phyloP scores from a whole-genome alignment of 352 stramenopile genomes.

The Pythium vanterpoolii region DNA sequence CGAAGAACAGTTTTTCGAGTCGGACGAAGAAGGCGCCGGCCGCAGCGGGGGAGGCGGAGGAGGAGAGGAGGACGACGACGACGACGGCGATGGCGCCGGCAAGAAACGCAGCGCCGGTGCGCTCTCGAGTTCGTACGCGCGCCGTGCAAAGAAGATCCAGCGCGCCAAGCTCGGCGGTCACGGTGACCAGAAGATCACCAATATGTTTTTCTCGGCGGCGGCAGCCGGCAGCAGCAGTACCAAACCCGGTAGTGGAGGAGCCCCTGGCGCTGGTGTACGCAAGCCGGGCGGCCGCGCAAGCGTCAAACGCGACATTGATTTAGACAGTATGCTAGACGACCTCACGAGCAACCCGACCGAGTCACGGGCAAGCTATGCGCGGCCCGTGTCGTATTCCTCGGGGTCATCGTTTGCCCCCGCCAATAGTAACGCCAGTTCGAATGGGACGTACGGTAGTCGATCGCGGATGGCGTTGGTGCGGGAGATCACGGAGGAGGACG shows the following conservation, averaged over 20 bases:
- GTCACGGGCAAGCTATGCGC: slow-evolving; percentile 41
- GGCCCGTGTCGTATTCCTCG: slow-evolving; percentile 57
- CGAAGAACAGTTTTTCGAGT: slow-evolving; percentile 89
- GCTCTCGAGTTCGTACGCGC: slow-evolving; percentile 71
- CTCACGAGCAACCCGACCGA: slow-evolving; percentile 82
- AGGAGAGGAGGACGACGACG: slow-evolving; percentile 39
- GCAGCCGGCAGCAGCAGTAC: too few species aligned
- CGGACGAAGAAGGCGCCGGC: slow-evolving; percentile 43
- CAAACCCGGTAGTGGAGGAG: slow-evolving; percentile 28
- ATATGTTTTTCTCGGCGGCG: slow-evolving; percentile 83
- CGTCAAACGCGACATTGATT: slow-evolving; percentile 74
- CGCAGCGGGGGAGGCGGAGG: neutral
- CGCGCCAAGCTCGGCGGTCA: slow-evolving; percentile 68
- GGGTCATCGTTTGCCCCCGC: slow-evolving; percentile 24
- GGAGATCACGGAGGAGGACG: slow-evolving; percentile 21
- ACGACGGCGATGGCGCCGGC: slow-evolving; percentile 23
- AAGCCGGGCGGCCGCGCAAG: slow-evolving; percentile 23
- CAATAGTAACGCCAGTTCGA: neutral
- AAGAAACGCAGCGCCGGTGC: slow-evolving; percentile 79
- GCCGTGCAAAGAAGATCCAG: slow-evolving; percentile 81
- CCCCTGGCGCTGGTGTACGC: slow-evolving; percentile 13
- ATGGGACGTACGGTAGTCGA: neutral
- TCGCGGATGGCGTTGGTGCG: slow-evolving; percentile 6
- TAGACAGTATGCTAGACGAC: slow-evolving; percentile 85
- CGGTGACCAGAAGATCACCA: slow-evolving; percentile 86